A percentile compares a stretch with the other conserved stretches of the same genome.
These are phyloP conservation scores for Pulveroboletus sp. DNA, from an alignment of 768 basidiomycete genomes.

Conservation along the genomic window DNA sequence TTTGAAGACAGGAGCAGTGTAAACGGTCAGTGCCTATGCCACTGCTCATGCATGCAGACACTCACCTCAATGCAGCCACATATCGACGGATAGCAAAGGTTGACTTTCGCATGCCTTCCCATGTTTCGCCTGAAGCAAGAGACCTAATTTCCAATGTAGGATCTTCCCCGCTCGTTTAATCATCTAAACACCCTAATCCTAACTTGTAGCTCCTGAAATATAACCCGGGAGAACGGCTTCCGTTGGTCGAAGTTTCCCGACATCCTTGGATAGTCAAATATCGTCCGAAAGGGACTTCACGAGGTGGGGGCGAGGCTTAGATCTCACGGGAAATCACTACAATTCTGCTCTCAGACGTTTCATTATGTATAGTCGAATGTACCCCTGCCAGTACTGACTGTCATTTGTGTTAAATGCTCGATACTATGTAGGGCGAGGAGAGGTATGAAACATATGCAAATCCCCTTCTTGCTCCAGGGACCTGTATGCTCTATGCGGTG, in stretches of 20 bases:
- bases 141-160: constrained; percentile 44
- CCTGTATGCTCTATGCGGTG: too few species aligned
- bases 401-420: not conserved
- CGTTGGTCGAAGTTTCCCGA: constrained; percentile 66
- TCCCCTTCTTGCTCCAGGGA: too few species aligned
- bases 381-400: constrained; percentile 12
- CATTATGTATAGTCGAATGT: constrained; percentile 12
- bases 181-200: constrained; percentile 14
- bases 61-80: constrained; percentile 53
- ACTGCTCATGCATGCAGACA: not conserved
- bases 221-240: constrained; percentile 71
- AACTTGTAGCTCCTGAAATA: constrained; percentile 70
- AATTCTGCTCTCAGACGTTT: constrained; percentile 1
- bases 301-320: constrained; percentile 24
- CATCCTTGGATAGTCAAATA: constrained; percentile 88
- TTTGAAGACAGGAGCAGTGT: constrained; percentile 85
- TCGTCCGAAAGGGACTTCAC: constrained; percentile 45
- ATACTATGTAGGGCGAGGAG: too few species aligned
- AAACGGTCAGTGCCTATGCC: constrained; percentile 49
- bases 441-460: too few species aligned
- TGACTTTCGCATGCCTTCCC: constrained; percentile 55
- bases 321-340: not conserved
- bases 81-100: constrained; percentile 86
- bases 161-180: not conserved
- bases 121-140: constrained; percentile 41